Conservation (phyloP, 495 filamentous ascomycete genomes). For the Parmelia sp. region DNA sequence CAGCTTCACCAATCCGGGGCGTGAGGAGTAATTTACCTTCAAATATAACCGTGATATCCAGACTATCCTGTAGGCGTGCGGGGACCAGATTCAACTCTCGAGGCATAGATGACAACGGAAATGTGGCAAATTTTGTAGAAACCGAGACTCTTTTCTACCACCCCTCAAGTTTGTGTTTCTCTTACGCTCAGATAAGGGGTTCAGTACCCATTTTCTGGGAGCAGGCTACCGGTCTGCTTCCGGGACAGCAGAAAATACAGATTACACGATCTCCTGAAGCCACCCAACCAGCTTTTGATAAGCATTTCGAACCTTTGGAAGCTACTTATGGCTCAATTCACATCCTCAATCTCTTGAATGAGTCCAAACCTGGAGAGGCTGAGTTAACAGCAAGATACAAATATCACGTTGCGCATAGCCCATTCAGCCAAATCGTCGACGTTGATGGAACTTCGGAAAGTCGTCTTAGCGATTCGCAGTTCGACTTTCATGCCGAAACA, state of each 20-base stretch:
- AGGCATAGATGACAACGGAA: constrained; percentile 94
- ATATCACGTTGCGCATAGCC: constrained; percentile 65
- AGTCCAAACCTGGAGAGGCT: constrained; percentile 73
- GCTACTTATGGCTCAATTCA: constrained; percentile 83
- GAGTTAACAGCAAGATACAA: constrained; percentile 73
- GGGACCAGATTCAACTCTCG: constrained; percentile 94
- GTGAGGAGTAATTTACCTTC: constrained; percentile 65
- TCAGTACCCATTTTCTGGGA: constrained; percentile 98
- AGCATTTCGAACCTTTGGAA: constrained; percentile 80
- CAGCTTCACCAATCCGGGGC: constrained; percentile 35
- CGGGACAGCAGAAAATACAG: constrained; percentile 90
- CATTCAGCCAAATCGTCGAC: constrained; percentile 49
- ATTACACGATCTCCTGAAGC: constrained; percentile 85
- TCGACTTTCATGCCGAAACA: constrained; percentile 93
- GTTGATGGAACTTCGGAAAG: constrained; percentile 47
- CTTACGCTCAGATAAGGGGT: constrained; percentile 86
- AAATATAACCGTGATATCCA: constrained; percentile 79
- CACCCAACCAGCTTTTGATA: constrained; percentile 90
- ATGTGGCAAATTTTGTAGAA: constrained; percentile 90
- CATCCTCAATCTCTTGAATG: constrained; percentile 85
- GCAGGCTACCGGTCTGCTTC: constrained; percentile 78
- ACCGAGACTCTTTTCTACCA: constrained; percentile 65
- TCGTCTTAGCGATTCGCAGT: constrained; percentile 74
- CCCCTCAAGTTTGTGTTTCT: constrained; percentile 70
- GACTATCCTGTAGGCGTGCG: constrained; percentile 83